phyloP scores from a whole-genome alignment of 2,329 filamentous ascomycete species.

The Ophiostoma quercus region DNA sequence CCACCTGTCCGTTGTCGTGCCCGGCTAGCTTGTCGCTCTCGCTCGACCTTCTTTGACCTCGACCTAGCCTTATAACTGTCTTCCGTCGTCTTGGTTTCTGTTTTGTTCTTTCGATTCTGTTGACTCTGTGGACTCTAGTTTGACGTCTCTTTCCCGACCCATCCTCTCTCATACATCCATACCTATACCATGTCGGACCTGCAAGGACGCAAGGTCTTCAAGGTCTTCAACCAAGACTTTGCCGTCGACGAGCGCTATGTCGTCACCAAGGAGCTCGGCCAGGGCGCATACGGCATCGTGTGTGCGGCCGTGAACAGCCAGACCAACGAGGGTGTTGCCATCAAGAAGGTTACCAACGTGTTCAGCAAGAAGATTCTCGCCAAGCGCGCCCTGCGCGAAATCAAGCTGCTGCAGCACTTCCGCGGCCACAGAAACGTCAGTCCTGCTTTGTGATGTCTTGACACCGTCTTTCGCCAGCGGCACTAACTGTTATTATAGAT shows the following conservation, averaged over 20 bases:
- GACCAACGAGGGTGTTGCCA: conserved; percentile 88
- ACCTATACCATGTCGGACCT: conserved; percentile 34
- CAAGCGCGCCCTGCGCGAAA: conserved; percentile 94
- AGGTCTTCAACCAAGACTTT: conserved; percentile 99
- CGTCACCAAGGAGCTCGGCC: conserved; percentile 96
- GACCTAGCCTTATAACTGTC: background rate
- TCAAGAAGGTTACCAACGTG: conserved; percentile 99
- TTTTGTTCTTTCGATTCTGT: no score
- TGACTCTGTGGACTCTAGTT: no score
- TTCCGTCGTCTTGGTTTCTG: background rate
- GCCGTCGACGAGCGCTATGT: conserved; percentile 97
- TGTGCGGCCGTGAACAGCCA: conserved; percentile 91
- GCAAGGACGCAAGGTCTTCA: conserved; percentile 77
- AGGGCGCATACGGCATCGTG: conserved; percentile 97
- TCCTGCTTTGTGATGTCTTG: conserved; percentile 24
- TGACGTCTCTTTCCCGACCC: no score
- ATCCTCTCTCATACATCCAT: background rate
- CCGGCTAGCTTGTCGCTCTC: background rate
- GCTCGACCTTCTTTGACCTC: conserved; percentile 6
- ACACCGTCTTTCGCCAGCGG: background rate
- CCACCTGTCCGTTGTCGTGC: background rate
- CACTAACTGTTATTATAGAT: conserved; percentile 54
- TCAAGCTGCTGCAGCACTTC: conserved; percentile 98
- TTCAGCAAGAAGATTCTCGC: conserved; percentile 99
- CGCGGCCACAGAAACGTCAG: conserved; percentile 79